These are phyloP conservation scores for Coemansia biformis DNA, from an alignment of 192 early-diverging fungal species.

Conservation along the genomic window DNA sequence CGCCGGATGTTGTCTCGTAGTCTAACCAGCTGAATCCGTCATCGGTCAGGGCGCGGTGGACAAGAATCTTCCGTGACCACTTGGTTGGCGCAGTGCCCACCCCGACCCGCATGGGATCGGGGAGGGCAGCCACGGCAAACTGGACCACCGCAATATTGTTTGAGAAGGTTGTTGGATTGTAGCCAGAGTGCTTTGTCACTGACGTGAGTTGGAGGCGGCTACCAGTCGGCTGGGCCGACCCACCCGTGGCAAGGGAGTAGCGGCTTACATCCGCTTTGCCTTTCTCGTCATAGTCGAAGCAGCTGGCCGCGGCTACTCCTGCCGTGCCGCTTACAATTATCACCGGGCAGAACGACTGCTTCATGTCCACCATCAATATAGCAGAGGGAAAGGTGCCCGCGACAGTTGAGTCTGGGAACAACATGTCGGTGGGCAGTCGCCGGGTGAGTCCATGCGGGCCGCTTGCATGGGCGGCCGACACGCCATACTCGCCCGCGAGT, in stretches of 20 bases:
- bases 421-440: too few species aligned
- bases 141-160: slow-evolving; percentile 19
- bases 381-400: neutral
- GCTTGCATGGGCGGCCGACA: too few species aligned
- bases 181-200: slow-evolving; percentile 2
- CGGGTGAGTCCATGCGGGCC: too few species aligned
- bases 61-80: slow-evolving; percentile 2
- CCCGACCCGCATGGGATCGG: neutral
- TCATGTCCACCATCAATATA: neutral
- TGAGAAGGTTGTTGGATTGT: slow-evolving; percentile 12
- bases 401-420: neutral
- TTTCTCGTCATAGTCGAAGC: neutral
- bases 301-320: slow-evolving; percentile 7
- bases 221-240: neutral
- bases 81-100: slow-evolving; percentile 1
- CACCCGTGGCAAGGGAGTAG: neutral
- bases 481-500: too few species aligned
- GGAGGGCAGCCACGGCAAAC: neutral
- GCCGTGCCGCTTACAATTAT: neutral
- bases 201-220: neutral
- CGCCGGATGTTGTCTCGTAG: neutral
- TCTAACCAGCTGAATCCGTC: neutral
- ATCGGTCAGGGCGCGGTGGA: slow-evolving; percentile 1
- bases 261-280: neutral
- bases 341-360: slow-evolving; percentile 6